Percentiles rank a stretch among this genome's conserved stretches.
These are phyloP conservation scores for Kodamaea fungicola DNA, from an alignment of 1,139 yeast species.

Conservation along the genomic window DNA sequence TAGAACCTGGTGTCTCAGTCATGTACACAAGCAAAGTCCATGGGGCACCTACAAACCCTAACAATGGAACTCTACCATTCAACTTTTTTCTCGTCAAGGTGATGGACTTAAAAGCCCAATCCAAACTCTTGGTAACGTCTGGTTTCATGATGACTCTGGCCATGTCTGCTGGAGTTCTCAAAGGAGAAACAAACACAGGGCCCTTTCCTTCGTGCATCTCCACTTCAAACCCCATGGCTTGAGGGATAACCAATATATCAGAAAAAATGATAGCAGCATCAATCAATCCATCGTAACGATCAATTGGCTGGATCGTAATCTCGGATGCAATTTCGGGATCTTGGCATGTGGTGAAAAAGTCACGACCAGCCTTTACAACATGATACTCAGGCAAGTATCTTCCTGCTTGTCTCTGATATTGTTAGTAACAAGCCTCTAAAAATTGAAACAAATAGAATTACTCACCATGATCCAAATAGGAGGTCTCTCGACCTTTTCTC, in stretches of 20 bases:
- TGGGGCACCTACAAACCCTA: conserved; percentile 97
- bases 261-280: conserved; percentile 97
- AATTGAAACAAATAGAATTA: conserved; percentile 6
- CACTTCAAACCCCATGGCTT: conserved; percentile 96
- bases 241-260: conserved; percentile 94
- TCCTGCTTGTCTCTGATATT: conserved; percentile 71
- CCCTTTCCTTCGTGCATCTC: conserved; percentile 95
- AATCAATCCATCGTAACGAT: conserved; percentile 80
- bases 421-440: conserved; percentile 4
- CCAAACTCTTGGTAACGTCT: conserved; percentile 73
- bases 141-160: conserved; percentile 55
- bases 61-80: conserved; percentile 85
- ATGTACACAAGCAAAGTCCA: conserved; percentile 96
- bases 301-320: conserved; percentile 93
- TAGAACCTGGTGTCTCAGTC: conserved; percentile 97
- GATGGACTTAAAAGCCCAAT: conserved; percentile 92
- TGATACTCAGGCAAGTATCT: conserved; percentile 89
- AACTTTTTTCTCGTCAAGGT: conserved; percentile 81
- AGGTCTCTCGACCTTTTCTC: conserved; percentile 88
- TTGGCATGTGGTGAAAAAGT: conserved; percentile 90
- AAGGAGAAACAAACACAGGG: conserved; percentile 87
- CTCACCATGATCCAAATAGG: conserved; percentile 96
- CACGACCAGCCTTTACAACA: conserved; percentile 78
- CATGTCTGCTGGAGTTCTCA: conserved; percentile 71
- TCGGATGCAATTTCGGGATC: conserved; percentile 92